Evolutionary conservation across 2,329 filamentous ascomycete species (phyloP).

Genomic region (Aspergillus sp.): DNA sequence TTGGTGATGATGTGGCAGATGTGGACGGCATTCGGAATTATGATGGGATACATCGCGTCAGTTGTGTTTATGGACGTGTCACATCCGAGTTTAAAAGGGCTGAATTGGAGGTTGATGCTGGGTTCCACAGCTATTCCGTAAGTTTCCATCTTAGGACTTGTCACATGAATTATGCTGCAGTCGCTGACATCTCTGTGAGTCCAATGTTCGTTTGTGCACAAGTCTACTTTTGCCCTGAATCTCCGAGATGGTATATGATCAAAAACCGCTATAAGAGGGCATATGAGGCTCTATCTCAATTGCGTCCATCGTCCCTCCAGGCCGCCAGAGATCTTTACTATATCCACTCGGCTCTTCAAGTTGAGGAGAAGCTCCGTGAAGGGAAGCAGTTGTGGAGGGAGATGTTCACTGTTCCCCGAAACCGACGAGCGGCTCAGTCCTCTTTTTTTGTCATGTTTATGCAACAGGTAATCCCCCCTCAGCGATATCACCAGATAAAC

Average conservation of each 20-base stretch:
- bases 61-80: slow-evolving; percentile 40
- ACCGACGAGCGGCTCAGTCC: slow-evolving; percentile 52
- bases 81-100: slow-evolving; percentile 31
- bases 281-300: slow-evolving; percentile 42
- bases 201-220: slow-evolving; percentile 49
- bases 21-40: slow-evolving; percentile 42
- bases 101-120: slow-evolving; percentile 63
- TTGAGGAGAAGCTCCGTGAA: slow-evolving; percentile 50
- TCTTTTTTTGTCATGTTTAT: slow-evolving; percentile 61
- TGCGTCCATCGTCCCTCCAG: slow-evolving; percentile 47
- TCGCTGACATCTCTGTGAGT: not conserved
- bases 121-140: slow-evolving; percentile 56
- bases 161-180: not conserved
- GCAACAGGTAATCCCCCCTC: slow-evolving; percentile 43
- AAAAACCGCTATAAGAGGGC: slow-evolving; percentile 40
- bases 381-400: slow-evolving; percentile 51
- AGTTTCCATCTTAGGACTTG: slow-evolving; percentile 25
- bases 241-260: slow-evolving; percentile 47
- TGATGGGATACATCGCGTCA: slow-evolving; percentile 44
- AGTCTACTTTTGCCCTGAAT: slow-evolving; percentile 60
- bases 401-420: slow-evolving; percentile 55
- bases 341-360: slow-evolving; percentile 51
- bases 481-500: slow-evolving; percentile 4
- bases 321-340: slow-evolving; percentile 54
- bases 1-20: slow-evolving; percentile 50